Conservation (phyloP, 2,329 filamentous ascomycete species). For the Sphaerulina vaccinii region DNA sequence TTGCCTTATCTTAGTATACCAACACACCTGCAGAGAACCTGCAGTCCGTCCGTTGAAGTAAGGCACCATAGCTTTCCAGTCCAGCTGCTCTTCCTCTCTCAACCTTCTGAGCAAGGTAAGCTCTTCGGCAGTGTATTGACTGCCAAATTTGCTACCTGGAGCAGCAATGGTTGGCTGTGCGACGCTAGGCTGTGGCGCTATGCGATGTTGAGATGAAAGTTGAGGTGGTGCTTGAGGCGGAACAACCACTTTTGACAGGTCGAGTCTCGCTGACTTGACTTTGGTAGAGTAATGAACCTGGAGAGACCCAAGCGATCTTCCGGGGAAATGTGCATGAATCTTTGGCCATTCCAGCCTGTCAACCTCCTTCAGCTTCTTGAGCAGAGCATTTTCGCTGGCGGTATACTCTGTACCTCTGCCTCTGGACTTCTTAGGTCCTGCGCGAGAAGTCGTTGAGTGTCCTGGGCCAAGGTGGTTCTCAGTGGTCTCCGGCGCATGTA, state of each 20-base stretch:
- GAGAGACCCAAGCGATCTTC: constrained; percentile 33
- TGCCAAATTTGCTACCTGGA: constrained; percentile 3
- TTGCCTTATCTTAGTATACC: constrained; percentile 22
- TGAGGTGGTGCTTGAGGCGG: background rate
- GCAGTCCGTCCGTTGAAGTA: constrained; percentile 37
- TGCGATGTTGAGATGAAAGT: too few relatives aligned
- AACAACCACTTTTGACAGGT: background rate
- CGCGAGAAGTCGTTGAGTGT: background rate
- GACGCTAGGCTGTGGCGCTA: background rate
- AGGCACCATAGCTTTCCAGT: constrained; percentile 40
- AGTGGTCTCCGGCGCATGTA: background rate
- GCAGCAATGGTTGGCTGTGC: background rate
- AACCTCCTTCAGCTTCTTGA: constrained; percentile 45
- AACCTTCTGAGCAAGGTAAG: constrained; percentile 40
- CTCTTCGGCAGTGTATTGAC: constrained; percentile 33
- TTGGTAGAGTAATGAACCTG: constrained; percentile 31
- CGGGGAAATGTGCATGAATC: constrained; percentile 38
- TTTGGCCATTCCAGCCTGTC: constrained; percentile 39
- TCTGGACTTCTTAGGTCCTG: constrained; percentile 1
- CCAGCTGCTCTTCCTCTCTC: constrained; percentile 41
- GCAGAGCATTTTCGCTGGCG: constrained; percentile 33
- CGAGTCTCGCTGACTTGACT: constrained; percentile 8
- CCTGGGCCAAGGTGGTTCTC: background rate
- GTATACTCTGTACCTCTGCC: constrained; percentile 30
- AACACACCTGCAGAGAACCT: constrained; percentile 32